These are phyloP conservation scores for Dendrothele bispora DNA, from an alignment of 768 basidiomycete species.

Conservation along the genomic window DNA sequence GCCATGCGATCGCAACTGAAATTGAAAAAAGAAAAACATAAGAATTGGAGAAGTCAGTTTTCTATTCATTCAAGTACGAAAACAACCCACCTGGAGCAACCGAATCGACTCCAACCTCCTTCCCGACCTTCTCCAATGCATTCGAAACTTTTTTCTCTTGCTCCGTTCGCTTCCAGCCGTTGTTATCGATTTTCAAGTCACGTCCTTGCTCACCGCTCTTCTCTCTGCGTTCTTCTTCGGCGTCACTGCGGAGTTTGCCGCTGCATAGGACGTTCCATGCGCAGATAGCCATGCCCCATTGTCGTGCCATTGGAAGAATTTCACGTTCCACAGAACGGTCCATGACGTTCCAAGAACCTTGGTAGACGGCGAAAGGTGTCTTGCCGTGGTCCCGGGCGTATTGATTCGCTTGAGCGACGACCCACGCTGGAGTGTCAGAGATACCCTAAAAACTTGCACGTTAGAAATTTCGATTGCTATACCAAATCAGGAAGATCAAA, in stretches of 20 bases:
- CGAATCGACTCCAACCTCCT: slow-evolving; percentile 36
- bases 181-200: not conserved
- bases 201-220: slow-evolving; percentile 39
- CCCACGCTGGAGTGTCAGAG: slow-evolving; percentile 15
- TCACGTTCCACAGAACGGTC: slow-evolving; percentile 42
- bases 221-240: slow-evolving; percentile 15
- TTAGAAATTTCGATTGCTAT: not conserved
- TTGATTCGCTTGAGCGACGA: slow-evolving; percentile 7
- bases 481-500: not conserved
- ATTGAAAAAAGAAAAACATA: not conserved
- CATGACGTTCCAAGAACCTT: slow-evolving; percentile 30
- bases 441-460: slow-evolving; percentile 15
- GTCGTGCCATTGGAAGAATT: slow-evolving; percentile 33
- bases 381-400: slow-evolving; percentile 29
- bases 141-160: slow-evolving; percentile 29
- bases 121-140: slow-evolving; percentile 38
- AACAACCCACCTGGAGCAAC: slow-evolving; percentile 12
- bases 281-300: slow-evolving; percentile 11
- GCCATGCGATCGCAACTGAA: slow-evolving; percentile 42
- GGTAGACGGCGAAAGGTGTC: slow-evolving; percentile 23
- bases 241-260: slow-evolving; percentile 53
- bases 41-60: not conserved
- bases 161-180: slow-evolving; percentile 34
- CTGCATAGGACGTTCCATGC: slow-evolving; percentile 33
- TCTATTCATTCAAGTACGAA: not conserved